Percentiles rank a stretch among this genome's conserved stretches.
Conservation (phyloP, 2,329 filamentous ascomycete genomes). For the Shiraia sp. region DNA sequence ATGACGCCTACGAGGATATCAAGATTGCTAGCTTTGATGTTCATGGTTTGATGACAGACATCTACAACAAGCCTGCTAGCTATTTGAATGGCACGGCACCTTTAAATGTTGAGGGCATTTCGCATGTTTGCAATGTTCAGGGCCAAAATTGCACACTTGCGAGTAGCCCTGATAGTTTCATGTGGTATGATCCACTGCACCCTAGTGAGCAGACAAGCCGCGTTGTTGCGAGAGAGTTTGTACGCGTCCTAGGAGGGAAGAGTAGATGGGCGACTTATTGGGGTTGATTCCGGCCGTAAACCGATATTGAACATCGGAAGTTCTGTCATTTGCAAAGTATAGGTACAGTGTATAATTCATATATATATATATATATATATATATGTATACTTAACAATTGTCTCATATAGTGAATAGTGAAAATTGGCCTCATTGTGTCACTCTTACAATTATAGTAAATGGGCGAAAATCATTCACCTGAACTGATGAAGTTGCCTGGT, state of each 20-base stretch:
- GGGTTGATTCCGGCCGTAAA: conserved; percentile 22
- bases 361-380: too few relatives aligned
- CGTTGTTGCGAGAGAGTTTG: conserved; percentile 61
- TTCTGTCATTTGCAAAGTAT: neutral
- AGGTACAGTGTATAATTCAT: too few relatives aligned
- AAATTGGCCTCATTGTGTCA: too few relatives aligned
- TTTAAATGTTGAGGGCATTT: conserved; percentile 63
- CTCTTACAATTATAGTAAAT: too few relatives aligned
- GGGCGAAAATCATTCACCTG: too few relatives aligned
- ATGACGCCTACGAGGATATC: conserved; percentile 56
- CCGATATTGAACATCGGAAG: too few relatives aligned
- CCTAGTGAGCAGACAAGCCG: conserved; percentile 67
- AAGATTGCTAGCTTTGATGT: conserved; percentile 70
- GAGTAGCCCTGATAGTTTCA: conserved; percentile 58
- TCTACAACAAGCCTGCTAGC: conserved; percentile 61
- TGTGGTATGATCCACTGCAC: conserved; percentile 78
- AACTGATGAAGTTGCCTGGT: too few relatives aligned
- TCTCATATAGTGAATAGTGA: too few relatives aligned
- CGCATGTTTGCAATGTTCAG: conserved; percentile 56
- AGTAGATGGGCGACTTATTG: conserved; percentile 54
- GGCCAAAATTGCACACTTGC: conserved; percentile 44
- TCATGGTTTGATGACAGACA: conserved; percentile 64
- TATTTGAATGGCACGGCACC: conserved; percentile 68
- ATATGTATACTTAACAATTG: too few relatives aligned
- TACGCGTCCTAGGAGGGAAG: conserved; percentile 56